Conservation (phyloP, 1,284 basidiomycete genomes). For the Takashimella koratensis region DNA sequence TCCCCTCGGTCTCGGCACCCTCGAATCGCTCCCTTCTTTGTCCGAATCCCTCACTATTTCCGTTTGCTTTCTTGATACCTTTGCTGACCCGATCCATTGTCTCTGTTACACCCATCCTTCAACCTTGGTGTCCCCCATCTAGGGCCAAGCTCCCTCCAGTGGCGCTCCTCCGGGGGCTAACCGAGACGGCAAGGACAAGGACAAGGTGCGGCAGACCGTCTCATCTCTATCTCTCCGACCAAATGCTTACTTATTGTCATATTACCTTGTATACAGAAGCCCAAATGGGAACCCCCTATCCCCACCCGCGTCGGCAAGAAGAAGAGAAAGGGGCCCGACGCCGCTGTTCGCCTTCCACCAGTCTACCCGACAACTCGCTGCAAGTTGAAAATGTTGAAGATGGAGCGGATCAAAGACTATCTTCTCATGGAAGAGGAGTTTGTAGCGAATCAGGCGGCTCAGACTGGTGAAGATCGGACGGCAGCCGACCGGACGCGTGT, state of each 20-base stretch:
- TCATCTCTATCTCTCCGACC: background rate
- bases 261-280: conserved; percentile 53
- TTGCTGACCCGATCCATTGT: background rate
- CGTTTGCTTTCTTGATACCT: background rate
- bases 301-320: conserved; percentile 96
- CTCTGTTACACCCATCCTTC: background rate
- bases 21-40: background rate
- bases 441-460: conserved; percentile 88
- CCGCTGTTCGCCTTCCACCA: conserved; percentile 86
- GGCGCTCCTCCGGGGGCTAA: conserved; percentile 48
- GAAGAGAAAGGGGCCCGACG: conserved; percentile 85
- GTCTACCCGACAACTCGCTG: conserved; percentile 95
- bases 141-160: conserved; percentile 80
- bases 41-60: background rate
- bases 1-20: too few relatives aligned
- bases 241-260: conserved; percentile 3
- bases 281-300: conserved; percentile 97
- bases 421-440: conserved; percentile 96
- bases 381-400: conserved; percentile 91
- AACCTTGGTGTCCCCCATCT: background rate
- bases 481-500: conserved; percentile 92
- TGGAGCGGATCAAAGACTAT: conserved; percentile 97
- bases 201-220: conserved; percentile 50
- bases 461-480: conserved; percentile 87
- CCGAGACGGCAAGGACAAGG: conserved; percentile 57